phyloP scores from a whole-genome alignment of 192 early-diverging fungal species.

The Obelidium mucronatum region DNA sequence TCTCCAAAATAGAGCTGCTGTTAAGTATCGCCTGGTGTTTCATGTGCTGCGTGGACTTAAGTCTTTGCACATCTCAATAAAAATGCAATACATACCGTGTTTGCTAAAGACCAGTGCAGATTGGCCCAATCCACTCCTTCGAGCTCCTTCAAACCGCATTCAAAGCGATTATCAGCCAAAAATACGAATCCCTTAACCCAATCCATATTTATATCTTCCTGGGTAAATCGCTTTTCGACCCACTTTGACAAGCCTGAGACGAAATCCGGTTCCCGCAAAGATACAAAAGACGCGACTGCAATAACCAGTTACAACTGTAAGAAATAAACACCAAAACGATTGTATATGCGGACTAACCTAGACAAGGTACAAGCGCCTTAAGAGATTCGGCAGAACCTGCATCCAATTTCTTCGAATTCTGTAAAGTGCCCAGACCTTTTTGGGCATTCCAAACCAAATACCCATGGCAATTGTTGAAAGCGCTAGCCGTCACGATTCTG shows the following conservation, averaged over 20 bases:
- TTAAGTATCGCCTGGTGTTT: background rate
- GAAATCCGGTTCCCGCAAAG: background rate
- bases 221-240: background rate
- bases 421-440: background rate
- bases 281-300: constrained; percentile 2
- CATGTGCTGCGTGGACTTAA: no score
- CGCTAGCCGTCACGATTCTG: constrained; percentile 46
- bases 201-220: background rate
- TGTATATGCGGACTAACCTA: no score
- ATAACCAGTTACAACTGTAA: no score
- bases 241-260: background rate
- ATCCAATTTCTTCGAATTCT: background rate
- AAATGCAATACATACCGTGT: background rate
- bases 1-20: background rate
- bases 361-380: background rate
- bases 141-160: background rate
- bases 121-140: background rate
- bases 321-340: no score
- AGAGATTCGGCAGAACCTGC: background rate
- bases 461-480: background rate
- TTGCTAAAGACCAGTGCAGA: background rate
- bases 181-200: background rate
- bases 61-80: no score
- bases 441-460: background rate
- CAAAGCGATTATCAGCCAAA: background rate